These are phyloP conservation scores for Paxillus ammoniavirescens DNA, from an alignment of 768 basidiomycete genomes.

Conservation along the genomic window DNA sequence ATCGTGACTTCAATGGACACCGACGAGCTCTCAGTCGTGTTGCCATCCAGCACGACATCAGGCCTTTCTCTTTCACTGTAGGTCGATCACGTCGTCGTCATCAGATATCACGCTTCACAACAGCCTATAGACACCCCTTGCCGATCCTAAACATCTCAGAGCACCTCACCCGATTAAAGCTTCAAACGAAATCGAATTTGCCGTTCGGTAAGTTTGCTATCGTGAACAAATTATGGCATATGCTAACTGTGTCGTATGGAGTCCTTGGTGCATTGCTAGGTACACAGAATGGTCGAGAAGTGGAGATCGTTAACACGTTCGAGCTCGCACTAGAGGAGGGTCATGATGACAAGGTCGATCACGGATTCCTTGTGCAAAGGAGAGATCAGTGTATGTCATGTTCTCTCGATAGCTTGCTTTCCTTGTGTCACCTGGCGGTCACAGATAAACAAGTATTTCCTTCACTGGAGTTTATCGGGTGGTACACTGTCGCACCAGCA, in stretches of 20 bases:
- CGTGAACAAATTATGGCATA: background rate
- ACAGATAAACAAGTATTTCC: constrained; percentile 98
- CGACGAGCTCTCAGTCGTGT: constrained; percentile 72
- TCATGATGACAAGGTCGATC: constrained; percentile 64
- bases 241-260: constrained; percentile 28
- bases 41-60: constrained; percentile 68
- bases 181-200: constrained; percentile 58
- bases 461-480: constrained; percentile 94
- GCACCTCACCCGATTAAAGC: constrained; percentile 82
- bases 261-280: constrained; percentile 94
- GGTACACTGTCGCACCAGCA: constrained; percentile 86
- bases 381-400: constrained; percentile 76
- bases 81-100: constrained; percentile 24
- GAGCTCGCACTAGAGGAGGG: constrained; percentile 70
- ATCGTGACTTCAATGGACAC: constrained; percentile 69
- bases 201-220: constrained; percentile 59
- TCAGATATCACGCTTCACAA: constrained; percentile 11
- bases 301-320: constrained; percentile 97
- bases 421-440: constrained; percentile 6
- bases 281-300: constrained; percentile 89
- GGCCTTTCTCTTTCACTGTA: constrained; percentile 76
- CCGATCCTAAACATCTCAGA: constrained; percentile 97
- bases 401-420: background rate
- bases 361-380: constrained; percentile 77
- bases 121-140: constrained; percentile 75